These are phyloP conservation scores for Debaryomyces subglobosus DNA, from an alignment of 1,139 yeast genomes.

Conservation along the genomic window DNA sequence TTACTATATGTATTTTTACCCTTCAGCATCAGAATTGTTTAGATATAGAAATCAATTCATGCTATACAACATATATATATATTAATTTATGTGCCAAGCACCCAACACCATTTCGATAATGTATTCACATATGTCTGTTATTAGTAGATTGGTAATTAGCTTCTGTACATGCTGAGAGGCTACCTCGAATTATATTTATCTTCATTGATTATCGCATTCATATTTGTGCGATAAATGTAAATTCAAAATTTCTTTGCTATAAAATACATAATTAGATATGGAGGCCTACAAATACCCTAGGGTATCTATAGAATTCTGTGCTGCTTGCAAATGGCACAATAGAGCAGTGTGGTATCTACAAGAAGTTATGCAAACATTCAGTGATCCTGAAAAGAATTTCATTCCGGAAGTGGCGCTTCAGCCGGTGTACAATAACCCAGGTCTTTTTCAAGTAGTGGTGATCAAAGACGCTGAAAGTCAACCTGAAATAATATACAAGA, in stretches of 20 bases:
- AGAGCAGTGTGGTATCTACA: constrained; percentile 52
- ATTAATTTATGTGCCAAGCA: neutral
- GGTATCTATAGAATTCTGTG: constrained; percentile 44
- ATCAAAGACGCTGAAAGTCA: constrained; percentile 12
- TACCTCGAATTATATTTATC: neutral
- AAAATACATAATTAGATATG: neutral
- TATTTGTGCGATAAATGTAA: neutral
- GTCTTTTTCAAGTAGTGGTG: constrained; percentile 37
- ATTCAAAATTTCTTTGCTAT: neutral
- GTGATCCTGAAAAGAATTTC: constrained; percentile 24
- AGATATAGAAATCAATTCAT: neutral
- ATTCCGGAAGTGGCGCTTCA: constrained; percentile 43
- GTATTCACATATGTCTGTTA: neutral
- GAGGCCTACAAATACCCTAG: constrained; percentile 25
- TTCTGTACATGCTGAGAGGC: neutral
- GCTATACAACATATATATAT: neutral
- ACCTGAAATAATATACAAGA: constrained; percentile 34
- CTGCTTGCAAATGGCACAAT: constrained; percentile 52
- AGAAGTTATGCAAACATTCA: constrained; percentile 48
- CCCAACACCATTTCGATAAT: neutral
- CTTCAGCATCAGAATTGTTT: neutral
- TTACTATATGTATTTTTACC: neutral
- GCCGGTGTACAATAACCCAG: constrained; percentile 43
- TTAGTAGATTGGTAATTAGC: neutral
- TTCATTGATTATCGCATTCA: neutral